Evolutionary conservation across 2,329 filamentous ascomycete species (phyloP).

Genomic region (Endothia cerciana): DNA sequence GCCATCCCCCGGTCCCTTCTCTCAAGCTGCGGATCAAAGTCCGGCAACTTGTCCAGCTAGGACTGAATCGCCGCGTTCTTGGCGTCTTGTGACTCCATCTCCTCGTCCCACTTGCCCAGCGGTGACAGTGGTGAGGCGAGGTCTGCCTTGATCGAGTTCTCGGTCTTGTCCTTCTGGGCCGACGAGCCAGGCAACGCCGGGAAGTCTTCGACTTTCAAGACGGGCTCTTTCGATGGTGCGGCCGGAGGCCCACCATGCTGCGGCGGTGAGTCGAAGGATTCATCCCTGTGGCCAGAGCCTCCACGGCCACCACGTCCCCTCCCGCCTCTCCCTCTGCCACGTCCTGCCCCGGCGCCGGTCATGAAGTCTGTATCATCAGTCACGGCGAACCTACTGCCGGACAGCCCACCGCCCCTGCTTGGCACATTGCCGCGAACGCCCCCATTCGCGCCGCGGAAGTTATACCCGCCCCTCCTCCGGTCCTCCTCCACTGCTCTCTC

Average conservation of each 20-base stretch:
- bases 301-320: constrained; percentile 40
- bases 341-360: constrained; percentile 39
- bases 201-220: constrained; percentile 44
- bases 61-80: constrained; percentile 29
- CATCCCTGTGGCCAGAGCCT: constrained; percentile 30
- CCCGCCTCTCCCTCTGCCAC: constrained; percentile 38
- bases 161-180: constrained; percentile 24
- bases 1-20: not conserved
- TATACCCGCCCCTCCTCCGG: constrained; percentile 34
- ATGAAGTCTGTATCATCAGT: constrained; percentile 36
- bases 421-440: constrained; percentile 45
- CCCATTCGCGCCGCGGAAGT: constrained; percentile 46
- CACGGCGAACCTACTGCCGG: constrained; percentile 48
- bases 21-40: not conserved
- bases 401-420: constrained; percentile 40
- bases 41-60: not conserved
- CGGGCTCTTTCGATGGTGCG: constrained; percentile 36
- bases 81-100: constrained; percentile 57
- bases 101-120: constrained; percentile 59
- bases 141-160: constrained; percentile 30
- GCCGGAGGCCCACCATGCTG: not conserved
- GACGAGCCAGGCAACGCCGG: constrained; percentile 42
- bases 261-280: constrained; percentile 15
- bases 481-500: constrained; percentile 48
- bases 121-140: constrained; percentile 42